Evolutionary conservation across 345 rosid species (phyloP).

Genomic region (Eucalyptus virginea): DNA sequence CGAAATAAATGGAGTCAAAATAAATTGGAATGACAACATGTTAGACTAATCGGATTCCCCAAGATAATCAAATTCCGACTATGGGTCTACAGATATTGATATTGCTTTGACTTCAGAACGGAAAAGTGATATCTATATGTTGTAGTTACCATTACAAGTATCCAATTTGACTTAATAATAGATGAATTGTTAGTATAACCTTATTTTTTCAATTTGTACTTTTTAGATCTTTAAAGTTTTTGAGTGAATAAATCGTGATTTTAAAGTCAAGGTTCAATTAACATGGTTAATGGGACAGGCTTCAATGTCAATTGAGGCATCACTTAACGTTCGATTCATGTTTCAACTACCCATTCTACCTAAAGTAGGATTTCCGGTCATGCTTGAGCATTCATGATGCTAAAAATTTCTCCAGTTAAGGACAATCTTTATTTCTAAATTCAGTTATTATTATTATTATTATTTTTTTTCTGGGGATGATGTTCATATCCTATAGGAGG

Average conservation of each 20-base stretch:
- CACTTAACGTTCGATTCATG: background rate
- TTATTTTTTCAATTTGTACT: background rate
- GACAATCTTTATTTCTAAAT: background rate
- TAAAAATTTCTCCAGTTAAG: background rate
- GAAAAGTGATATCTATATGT: background rate
- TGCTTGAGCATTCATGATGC: background rate
- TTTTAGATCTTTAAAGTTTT: background rate
- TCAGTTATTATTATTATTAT: background rate
- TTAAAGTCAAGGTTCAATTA: background rate
- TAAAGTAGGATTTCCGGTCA: background rate
- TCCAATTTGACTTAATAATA: background rate
- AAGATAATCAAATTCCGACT: background rate
- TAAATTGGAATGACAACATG: background rate
- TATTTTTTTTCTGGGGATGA: background rate
- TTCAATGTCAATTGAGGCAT: background rate
- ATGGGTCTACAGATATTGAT: background rate
- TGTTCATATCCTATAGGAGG: background rate
- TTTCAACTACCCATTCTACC: background rate
- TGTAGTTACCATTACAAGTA: background rate
- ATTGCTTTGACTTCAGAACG: accelerated
- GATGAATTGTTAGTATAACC: background rate
- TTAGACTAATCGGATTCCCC: background rate
- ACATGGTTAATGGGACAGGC: background rate
- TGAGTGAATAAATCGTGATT: background rate
- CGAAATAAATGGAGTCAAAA: background rate